Conservation (phyloP, 2,329 filamentous ascomycete species). For the Aureobasidium mangrovei region DNA sequence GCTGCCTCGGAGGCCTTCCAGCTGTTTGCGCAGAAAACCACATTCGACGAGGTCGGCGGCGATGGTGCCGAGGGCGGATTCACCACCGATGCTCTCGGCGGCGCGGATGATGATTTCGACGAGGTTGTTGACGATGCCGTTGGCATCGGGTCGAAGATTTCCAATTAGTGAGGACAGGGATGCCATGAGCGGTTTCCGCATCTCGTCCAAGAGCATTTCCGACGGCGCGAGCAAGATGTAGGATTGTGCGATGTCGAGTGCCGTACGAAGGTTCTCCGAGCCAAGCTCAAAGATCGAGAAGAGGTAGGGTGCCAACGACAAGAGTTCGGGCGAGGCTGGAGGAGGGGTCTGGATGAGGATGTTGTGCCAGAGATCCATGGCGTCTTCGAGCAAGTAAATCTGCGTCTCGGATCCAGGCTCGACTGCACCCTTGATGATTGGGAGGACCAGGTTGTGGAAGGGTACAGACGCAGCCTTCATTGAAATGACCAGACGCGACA, state of each 20-base stretch:
- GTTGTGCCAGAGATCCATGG: slow-evolving; percentile 77
- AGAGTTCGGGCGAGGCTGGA: slow-evolving; percentile 33
- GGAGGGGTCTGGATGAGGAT: slow-evolving; percentile 55
- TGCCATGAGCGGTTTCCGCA: slow-evolving; percentile 32
- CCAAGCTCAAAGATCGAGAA: slow-evolving; percentile 41
- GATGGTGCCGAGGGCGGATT: slow-evolving; percentile 42
- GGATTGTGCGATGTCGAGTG: slow-evolving; percentile 41
- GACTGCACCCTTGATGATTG: slow-evolving; percentile 72
- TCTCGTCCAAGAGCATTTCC: slow-evolving; percentile 36
- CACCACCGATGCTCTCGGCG: slow-evolving; percentile 42
- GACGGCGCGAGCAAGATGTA: slow-evolving; percentile 41
- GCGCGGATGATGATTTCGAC: slow-evolving; percentile 42
- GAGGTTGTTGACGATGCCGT: slow-evolving; percentile 38
- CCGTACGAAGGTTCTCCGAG: slow-evolving; percentile 40
- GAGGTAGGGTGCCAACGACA: slow-evolving; percentile 36
- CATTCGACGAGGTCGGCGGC: slow-evolving; percentile 49
- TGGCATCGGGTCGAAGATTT: slow-evolving; percentile 39
- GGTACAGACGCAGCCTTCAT: slow-evolving; percentile 69
- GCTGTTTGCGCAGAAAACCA: slow-evolving; percentile 47
- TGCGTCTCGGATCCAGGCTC: slow-evolving; percentile 64
- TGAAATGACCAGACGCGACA: slow-evolving; percentile 75
- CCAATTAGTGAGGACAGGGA: slow-evolving; percentile 37
- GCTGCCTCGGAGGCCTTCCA: slow-evolving; percentile 35
- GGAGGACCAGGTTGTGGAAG: slow-evolving; percentile 73
- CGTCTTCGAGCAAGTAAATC: slow-evolving; percentile 82